Conservation (phyloP, 140 eudicot genomes). For the Ambrosia hybrid region DNA sequence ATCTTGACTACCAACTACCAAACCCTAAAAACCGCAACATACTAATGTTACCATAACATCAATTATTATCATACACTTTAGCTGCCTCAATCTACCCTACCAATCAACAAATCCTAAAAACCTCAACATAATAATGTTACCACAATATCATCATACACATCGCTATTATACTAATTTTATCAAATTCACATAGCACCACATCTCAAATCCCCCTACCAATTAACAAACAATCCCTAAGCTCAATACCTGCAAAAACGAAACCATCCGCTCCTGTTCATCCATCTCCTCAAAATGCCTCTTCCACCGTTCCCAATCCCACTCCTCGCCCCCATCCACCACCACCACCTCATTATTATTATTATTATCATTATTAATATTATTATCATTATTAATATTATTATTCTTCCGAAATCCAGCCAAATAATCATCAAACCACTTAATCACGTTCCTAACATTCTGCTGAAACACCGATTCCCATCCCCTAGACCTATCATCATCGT, state of each 20-base stretch:
- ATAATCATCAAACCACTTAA: slow-evolving; percentile 48
- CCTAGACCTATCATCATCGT: slow-evolving; percentile 32
- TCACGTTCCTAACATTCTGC: slow-evolving; percentile 45
- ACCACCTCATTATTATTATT: slow-evolving; percentile 29
- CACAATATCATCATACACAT: too few species aligned
- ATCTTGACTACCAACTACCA: too few species aligned
- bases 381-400: slow-evolving; percentile 3
- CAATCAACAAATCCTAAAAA: background rate
- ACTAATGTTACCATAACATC: too few species aligned
- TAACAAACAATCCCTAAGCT: background rate
- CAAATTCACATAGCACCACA: background rate
- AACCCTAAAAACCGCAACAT: too few species aligned
- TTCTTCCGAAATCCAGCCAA: slow-evolving; percentile 31
- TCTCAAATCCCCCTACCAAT: background rate
- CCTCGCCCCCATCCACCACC: slow-evolving; percentile 18
- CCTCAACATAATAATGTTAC: too few species aligned
- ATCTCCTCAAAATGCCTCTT: slow-evolving; percentile 64
- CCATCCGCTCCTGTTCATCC: slow-evolving; percentile 74
- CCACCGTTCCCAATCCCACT: slow-evolving; percentile 97
- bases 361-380: too few species aligned
- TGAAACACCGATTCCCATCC: slow-evolving; percentile 55
- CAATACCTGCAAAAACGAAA: slow-evolving; percentile 66
- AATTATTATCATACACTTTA: too few species aligned
- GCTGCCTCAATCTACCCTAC: background rate
- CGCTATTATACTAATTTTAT: too few species aligned